Percentiles rank a stretch among this genome's conserved stretches.
Conservation (phyloP, 208 protist species). For the Porcisia hertigi region DNA sequence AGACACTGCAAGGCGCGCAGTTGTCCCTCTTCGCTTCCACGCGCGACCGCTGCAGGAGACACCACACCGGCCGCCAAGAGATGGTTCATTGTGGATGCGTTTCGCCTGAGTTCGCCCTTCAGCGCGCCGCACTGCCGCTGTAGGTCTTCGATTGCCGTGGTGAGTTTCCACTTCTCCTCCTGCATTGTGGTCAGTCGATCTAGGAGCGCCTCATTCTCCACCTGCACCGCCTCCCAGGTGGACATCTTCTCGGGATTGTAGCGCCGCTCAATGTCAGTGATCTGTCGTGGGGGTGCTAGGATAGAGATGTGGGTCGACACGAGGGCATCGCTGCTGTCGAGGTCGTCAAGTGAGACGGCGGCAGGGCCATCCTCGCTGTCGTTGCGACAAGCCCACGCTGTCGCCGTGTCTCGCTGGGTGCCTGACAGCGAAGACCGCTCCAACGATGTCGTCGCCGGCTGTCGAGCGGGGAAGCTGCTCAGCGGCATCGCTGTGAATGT, state of each 20-base stretch:
- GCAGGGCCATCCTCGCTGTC: conserved; percentile 1
- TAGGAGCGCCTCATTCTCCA: conserved; percentile 64
- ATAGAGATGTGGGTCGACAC: conserved; percentile 3
- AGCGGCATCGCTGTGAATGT: neutral
- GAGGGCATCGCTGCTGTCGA: conserved; percentile 2
- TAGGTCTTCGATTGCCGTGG: conserved; percentile 44
- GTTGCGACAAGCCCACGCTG: conserved; percentile 8
- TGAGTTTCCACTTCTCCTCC: conserved; percentile 60
- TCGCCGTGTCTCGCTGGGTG: conserved; percentile 14
- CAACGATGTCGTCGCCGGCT: neutral
- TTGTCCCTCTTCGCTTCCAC: conserved; percentile 31
- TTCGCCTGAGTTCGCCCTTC: conserved; percentile 33
- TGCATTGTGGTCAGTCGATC: conserved; percentile 51
- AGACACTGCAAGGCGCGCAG: conserved; percentile 63
- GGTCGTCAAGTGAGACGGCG: neutral
- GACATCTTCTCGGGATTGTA: conserved; percentile 55
- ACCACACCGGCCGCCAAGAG: conserved; percentile 25
- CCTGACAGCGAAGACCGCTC: conserved; percentile 1
- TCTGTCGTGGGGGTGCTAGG: conserved; percentile 2
- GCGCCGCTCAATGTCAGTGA: conserved; percentile 39
- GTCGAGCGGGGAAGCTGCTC: neutral
- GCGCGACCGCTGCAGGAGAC: conserved; percentile 22
- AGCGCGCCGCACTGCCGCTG: conserved; percentile 37
- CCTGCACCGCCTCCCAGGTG: conserved; percentile 52
- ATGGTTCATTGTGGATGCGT: conserved; percentile 41